Percentiles rank a stretch among this genome's conserved stretches.
Evolutionary conservation across 2,329 filamentous ascomycete genomes (phyloP).

Genomic region (Cordyceps farinosa): DNA sequence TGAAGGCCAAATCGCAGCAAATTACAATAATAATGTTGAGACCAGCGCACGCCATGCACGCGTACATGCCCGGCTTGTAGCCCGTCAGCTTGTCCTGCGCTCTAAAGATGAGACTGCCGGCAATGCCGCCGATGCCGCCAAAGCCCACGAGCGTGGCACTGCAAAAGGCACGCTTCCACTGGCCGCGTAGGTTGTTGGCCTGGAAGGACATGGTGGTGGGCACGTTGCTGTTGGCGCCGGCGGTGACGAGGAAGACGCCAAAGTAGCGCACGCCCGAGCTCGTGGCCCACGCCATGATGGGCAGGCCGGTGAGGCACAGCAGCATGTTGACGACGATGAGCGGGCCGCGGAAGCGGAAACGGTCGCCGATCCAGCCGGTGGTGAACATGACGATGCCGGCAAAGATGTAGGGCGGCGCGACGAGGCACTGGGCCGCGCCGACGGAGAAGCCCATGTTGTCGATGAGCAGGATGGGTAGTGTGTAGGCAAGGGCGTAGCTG

Average conservation of each 20-base stretch:
- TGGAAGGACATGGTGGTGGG: slow-evolving; percentile 75
- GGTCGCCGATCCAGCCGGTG: slow-evolving; percentile 63
- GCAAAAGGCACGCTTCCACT: slow-evolving; percentile 83
- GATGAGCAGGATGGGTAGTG: slow-evolving; percentile 70
- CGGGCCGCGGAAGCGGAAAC: slow-evolving; percentile 61
- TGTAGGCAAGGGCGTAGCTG: slow-evolving; percentile 73
- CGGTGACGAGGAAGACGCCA: slow-evolving; percentile 71
- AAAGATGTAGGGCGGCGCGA: slow-evolving; percentile 66
- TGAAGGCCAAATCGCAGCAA: slow-evolving; percentile 39
- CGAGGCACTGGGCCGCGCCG: slow-evolving; percentile 63
- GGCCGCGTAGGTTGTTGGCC: slow-evolving; percentile 82
- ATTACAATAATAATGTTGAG: slow-evolving; percentile 45
- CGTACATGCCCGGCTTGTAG: slow-evolving; percentile 54
- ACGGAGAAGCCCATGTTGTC: slow-evolving; percentile 61
- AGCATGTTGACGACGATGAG: slow-evolving; percentile 64
- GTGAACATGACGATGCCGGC: slow-evolving; percentile 60
- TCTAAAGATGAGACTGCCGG: slow-evolving; percentile 69
- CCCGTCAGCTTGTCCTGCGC: slow-evolving; percentile 46
- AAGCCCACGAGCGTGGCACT: slow-evolving; percentile 72
- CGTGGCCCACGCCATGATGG: slow-evolving; percentile 66
- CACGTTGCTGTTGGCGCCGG: slow-evolving; percentile 74
- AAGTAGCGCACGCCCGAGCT: slow-evolving; percentile 61
- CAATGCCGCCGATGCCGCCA: slow-evolving; percentile 75
- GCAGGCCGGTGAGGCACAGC: slow-evolving; percentile 64
- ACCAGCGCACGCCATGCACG: slow-evolving; percentile 50